A percentile compares a stretch with the other conserved stretches of the same genome.
Conservation (phyloP, 495 filamentous ascomycete genomes). For the Penicillium cataractarum region DNA sequence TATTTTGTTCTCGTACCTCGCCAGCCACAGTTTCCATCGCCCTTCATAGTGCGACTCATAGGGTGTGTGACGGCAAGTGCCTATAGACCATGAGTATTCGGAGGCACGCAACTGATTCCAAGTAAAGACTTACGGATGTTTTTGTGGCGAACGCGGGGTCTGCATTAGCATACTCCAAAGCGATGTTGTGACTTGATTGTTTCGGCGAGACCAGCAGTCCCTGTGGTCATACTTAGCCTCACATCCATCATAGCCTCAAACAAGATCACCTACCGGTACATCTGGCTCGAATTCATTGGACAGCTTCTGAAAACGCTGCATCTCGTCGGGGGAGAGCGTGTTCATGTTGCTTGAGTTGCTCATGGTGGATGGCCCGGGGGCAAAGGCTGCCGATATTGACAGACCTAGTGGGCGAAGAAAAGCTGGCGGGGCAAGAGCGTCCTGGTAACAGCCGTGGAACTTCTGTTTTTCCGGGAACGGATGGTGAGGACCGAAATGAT, state of each 20-base stretch:
- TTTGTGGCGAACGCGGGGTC: slow-evolving; percentile 84
- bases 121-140: slow-evolving; percentile 67
- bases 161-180: slow-evolving; percentile 86
- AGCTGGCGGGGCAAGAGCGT: slow-evolving; percentile 25
- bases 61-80: slow-evolving; percentile 82
- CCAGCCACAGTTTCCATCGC: slow-evolving; percentile 98
- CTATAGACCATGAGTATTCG: slow-evolving; percentile 45
- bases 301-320: slow-evolving; percentile 57
- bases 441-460: slow-evolving; percentile 26
- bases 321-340: slow-evolving; percentile 51
- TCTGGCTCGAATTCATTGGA: slow-evolving; percentile 69
- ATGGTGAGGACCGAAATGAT: slow-evolving; percentile 43
- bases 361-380: slow-evolving; percentile 15
- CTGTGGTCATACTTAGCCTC: slow-evolving; percentile 44
- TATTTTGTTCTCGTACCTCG: slow-evolving; percentile 64
- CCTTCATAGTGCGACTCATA: slow-evolving; percentile 82
- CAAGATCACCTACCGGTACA: slow-evolving; percentile 51
- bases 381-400: slow-evolving; percentile 30
- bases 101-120: not conserved
- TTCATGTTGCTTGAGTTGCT: slow-evolving; percentile 45
- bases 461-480: slow-evolving; percentile 40
- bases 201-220: slow-evolving; percentile 81
- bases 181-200: slow-evolving; percentile 75
- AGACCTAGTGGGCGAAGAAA: slow-evolving; percentile 29
- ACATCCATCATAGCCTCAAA: not conserved